These are phyloP conservation scores for Alternaria sp. DNA, from an alignment of 2,329 filamentous ascomycete genomes.

Conservation along the genomic window DNA sequence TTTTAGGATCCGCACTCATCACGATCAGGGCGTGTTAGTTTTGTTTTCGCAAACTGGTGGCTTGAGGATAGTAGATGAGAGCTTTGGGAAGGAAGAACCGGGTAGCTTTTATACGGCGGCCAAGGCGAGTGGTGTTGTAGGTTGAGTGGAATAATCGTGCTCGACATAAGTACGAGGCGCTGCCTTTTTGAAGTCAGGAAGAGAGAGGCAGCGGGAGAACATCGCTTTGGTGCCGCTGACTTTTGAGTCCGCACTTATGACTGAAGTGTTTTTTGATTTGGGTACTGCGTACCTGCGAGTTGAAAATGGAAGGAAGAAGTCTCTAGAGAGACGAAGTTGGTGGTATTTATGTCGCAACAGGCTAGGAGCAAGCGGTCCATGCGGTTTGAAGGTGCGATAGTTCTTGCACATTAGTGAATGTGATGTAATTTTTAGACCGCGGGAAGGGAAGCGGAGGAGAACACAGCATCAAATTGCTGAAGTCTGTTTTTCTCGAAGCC, in stretches of 20 bases:
- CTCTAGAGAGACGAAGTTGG: neutral
- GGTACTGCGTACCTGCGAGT: neutral
- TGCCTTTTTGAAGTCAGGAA: accelerated
- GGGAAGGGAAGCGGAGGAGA: too few species aligned
- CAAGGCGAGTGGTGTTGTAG: neutral
- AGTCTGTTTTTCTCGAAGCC: too few species aligned
- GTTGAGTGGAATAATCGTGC: neutral
- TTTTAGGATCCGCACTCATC: neutral
- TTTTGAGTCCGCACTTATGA: neutral
- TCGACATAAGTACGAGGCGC: accelerated
- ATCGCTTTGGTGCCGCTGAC: accelerated
- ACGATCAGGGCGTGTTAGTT: accelerated
- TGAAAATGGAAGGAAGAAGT: accelerated
- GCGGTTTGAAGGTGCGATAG: too few species aligned
- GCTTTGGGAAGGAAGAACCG: neutral
- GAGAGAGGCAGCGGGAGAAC: neutral
- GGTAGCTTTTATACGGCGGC: neutral
- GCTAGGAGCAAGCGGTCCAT: neutral
- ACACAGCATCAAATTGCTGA: too few species aligned
- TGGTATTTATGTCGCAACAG: neutral
- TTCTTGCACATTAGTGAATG: too few species aligned
- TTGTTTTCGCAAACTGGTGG: neutral
- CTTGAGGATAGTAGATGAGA: neutral
- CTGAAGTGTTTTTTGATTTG: too few species aligned
- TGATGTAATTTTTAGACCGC: too few species aligned